phyloP scores from a whole-genome alignment of 306 rosid species.

The Quercus wislizeni region DNA sequence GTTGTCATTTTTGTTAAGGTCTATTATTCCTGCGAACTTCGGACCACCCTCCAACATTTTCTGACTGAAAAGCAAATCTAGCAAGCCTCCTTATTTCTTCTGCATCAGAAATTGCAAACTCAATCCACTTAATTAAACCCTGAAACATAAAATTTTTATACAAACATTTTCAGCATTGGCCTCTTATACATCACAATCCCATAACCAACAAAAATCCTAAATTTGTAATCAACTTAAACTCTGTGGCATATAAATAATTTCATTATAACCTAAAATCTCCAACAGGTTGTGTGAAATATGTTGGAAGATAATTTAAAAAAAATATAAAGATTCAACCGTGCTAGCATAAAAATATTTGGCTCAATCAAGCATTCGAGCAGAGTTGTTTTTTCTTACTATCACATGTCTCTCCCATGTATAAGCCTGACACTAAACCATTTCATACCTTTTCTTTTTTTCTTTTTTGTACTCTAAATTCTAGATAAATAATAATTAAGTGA shows the following conservation, averaged over 20 bases:
- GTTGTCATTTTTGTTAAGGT: slow-evolving; percentile 59
- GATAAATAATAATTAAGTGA: not conserved
- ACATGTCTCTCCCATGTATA: not conserved
- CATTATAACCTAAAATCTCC: not conserved
- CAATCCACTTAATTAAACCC: slow-evolving; percentile 27
- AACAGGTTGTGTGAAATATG: not conserved
- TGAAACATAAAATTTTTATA: slow-evolving; percentile 28
- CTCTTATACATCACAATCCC: not conserved
- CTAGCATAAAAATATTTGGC: not conserved
- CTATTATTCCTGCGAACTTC: slow-evolving; percentile 72
- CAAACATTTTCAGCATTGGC: slow-evolving; percentile 1
- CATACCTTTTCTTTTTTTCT: not conserved
- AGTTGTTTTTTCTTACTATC: not conserved
- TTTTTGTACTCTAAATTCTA: not conserved
- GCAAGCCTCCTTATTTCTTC: slow-evolving; percentile 41
- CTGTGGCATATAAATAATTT: not conserved
- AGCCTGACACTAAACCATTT: not conserved
- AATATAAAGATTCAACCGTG: not conserved
- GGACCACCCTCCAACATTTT: slow-evolving; percentile 92
- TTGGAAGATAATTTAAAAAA: not conserved
- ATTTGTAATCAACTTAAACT: not conserved
- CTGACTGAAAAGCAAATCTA: slow-evolving; percentile 35
- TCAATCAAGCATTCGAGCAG: not conserved
- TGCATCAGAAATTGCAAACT: slow-evolving; percentile 50
- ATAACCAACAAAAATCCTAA: not conserved